A percentile compares a stretch with the other conserved stretches of the same genome.
Evolutionary conservation across 23 red algal species (phyloP).

Genomic region (Gracilaria domingensis): DNA sequence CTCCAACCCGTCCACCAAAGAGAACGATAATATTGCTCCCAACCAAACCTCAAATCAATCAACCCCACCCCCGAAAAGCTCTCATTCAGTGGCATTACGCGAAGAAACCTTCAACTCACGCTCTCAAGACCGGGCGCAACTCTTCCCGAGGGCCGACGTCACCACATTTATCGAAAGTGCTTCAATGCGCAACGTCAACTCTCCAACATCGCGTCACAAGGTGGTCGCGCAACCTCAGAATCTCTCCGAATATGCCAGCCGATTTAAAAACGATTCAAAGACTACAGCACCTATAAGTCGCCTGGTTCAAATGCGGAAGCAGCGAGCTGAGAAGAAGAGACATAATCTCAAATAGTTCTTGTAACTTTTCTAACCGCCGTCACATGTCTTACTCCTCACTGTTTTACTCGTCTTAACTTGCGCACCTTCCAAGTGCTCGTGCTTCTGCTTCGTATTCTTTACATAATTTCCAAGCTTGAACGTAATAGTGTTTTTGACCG

Average conservation of each 20-base stretch:
- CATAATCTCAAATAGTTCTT: conserved; percentile 25
- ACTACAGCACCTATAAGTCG: conserved; percentile 32
- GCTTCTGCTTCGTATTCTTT: conserved; percentile 11
- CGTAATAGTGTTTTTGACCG: not conserved
- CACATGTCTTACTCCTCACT: not conserved
- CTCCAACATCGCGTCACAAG: conserved; percentile 2
- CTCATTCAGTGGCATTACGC: not conserved
- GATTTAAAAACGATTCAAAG: not conserved
- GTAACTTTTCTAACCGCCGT: not conserved
- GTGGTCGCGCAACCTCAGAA: conserved; percentile 34
- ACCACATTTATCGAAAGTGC: conserved; percentile 2
- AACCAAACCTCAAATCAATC: not conserved
- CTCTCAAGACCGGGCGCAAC: conserved; percentile 1
- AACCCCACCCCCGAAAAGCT: not conserved
- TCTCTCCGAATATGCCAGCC: conserved; percentile 19
- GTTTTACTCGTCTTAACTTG: conserved; percentile 29
- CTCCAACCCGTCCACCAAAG: not conserved
- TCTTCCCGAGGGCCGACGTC: conserved; percentile 8
- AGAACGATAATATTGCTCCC: conserved; percentile 7
- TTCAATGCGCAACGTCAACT: not conserved
- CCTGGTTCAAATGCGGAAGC: conserved; percentile 46
- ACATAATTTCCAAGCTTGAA: not conserved
- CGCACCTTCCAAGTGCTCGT: not conserved
- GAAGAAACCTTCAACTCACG: conserved; percentile 18
- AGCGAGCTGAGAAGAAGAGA: conserved; percentile 41